Evolutionary conservation across 352 stramenopile species (phyloP).

Genomic region (Phytopythium helicoides): DNA sequence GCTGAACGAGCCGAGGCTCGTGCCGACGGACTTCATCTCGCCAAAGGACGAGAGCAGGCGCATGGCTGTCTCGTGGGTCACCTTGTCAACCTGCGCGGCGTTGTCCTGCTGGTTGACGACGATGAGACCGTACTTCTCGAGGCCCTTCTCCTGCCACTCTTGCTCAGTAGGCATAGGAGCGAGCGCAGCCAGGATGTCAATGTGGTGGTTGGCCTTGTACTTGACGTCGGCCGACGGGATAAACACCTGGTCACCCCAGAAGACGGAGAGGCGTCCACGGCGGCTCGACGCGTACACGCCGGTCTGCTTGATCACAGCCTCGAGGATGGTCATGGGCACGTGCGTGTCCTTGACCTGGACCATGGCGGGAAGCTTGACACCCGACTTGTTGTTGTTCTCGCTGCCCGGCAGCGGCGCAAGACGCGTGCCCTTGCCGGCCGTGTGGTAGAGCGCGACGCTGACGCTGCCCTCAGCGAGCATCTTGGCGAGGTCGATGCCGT

Average conservation of each 20-base stretch:
- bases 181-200: constrained; percentile 97
- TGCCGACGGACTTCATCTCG: constrained; percentile 94
- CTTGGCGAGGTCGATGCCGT: constrained; percentile 81
- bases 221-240: constrained; percentile 92
- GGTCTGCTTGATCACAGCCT: constrained; percentile 98
- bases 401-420: constrained; percentile 94
- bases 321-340: constrained; percentile 96
- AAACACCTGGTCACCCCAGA: constrained; percentile 99
- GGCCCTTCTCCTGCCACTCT: constrained; percentile 94
- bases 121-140: constrained; percentile 99
- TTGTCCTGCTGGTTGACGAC: constrained; percentile 93
- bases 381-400: constrained; percentile 99
- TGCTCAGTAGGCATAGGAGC: constrained; percentile 90
- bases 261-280: constrained; percentile 94
- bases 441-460: constrained; percentile 96
- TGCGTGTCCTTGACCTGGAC: constrained; percentile 84
- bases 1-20: constrained; percentile 95
- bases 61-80: constrained; percentile 95
- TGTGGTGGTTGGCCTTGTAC: constrained; percentile 94
- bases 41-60: constrained; percentile 92
- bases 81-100: constrained; percentile 96
- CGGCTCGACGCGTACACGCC: constrained; percentile 95
- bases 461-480: constrained; percentile 77
- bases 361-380: constrained; percentile 96
- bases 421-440: constrained; percentile 96